Base-by-base conservation (phyloP, 2,329 filamentous ascomycete genomes). In the Setomelanomma holmii region DNA sequence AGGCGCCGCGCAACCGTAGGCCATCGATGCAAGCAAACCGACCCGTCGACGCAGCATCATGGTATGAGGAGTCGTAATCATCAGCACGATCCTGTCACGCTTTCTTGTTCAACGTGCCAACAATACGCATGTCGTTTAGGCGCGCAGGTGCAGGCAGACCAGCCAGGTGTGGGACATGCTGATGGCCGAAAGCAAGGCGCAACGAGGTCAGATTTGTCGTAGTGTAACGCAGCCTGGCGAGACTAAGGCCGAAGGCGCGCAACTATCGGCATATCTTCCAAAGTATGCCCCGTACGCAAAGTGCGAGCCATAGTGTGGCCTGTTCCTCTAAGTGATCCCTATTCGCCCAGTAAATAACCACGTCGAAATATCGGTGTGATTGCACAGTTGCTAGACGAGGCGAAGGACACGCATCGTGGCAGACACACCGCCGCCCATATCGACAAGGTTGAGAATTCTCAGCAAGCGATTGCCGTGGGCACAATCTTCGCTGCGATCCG, bases 41-140 rank as follows among this genome's bases (percentile, higher is more conserved):
- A 54, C 61, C 60, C 55, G 60, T 56, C 51, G 53, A 57, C 64
- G 66, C 66, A 67, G 60, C 53, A 40, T 22, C 16, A 51, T 48
- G 40, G 40, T 45, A 23, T 51, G 56, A 56, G 51, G 56, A 43
- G 58, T 54, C 38, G 56, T 48, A 52, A 45, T 17, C 41, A 50
- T 56, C 56, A 58, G 61, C 58, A 55, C 54, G 58, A 39, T 57
- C 54, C 58, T 51, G 49, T 57, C 53, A 45, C 34, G 23, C 47
- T 50, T 33, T 38, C 42, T 24, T 40, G 53, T 56, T 48, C 53
- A 58, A 53, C 52, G 12, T 6, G 24, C 24, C n/a, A n/a, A n/a
- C n/a, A n/a, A n/a, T n/a, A 14, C 27, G 10, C 27, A 14, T 30
- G 27, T 8, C 27, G 5, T 10, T 14, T 8, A 30, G 14, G 27